These are phyloP conservation scores for Yarrowia porcina DNA, from an alignment of 805 yeast species.

Conservation along the genomic window DNA sequence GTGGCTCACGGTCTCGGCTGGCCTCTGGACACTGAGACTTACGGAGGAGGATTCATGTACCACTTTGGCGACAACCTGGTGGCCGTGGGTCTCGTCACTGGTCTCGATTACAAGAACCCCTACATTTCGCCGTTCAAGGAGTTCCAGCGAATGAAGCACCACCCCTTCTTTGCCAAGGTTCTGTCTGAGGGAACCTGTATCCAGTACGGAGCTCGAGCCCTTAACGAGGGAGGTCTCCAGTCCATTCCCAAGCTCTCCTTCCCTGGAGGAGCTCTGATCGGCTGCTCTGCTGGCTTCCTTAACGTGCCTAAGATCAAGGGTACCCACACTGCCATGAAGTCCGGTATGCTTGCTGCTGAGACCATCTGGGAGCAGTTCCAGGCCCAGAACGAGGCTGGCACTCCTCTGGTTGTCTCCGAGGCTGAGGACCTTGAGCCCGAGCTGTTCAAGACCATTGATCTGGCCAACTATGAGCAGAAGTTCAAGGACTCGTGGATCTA, in stretches of 20 bases:
- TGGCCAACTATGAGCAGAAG: slow-evolving; percentile 59
- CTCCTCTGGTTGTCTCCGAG: slow-evolving; percentile 37
- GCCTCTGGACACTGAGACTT: slow-evolving; percentile 69
- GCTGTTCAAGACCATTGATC: slow-evolving; percentile 27
- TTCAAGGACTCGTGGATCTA: slow-evolving; percentile 79
- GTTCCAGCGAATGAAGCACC: slow-evolving; percentile 90
- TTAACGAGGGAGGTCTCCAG: slow-evolving; percentile 96
- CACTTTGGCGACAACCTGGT: slow-evolving; percentile 94
- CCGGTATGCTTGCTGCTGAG: slow-evolving; percentile 95
- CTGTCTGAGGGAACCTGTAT: slow-evolving; percentile 88
- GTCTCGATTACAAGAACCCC: slow-evolving; percentile 92
- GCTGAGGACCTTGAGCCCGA: slow-evolving; percentile 41
- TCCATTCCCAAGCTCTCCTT: slow-evolving; percentile 84
- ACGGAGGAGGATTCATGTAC: slow-evolving; percentile 97
- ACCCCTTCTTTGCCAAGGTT: slow-evolving; percentile 73
- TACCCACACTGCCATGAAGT: slow-evolving; percentile 94
- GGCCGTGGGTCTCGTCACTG: slow-evolving; percentile 89
- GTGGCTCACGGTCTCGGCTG: slow-evolving; percentile 87
- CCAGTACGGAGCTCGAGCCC: slow-evolving; percentile 91
- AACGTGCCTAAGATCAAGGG: slow-evolving; percentile 98
- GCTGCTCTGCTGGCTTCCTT: slow-evolving; percentile 95
- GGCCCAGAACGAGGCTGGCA: slow-evolving; percentile 36
- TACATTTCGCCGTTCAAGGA: slow-evolving; percentile 94
- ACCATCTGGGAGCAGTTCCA: slow-evolving; percentile 54
- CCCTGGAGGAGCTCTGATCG: slow-evolving; percentile 96